Evolutionary conservation across 805 yeast genomes (phyloP).

Genomic region (Kazachstania africana): DNA sequence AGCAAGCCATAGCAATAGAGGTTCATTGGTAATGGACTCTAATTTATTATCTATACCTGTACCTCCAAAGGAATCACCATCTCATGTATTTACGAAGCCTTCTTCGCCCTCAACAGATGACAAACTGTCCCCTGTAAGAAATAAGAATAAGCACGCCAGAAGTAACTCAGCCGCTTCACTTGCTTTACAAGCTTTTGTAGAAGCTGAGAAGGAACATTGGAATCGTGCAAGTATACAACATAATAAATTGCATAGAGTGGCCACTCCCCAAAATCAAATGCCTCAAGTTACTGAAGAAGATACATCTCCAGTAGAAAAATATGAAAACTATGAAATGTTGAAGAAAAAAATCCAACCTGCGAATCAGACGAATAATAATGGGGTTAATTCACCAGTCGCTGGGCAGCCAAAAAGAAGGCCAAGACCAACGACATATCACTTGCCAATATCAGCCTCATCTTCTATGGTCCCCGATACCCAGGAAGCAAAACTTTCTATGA

Average conservation of each 20-base stretch:
- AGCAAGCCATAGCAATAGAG: slow-evolving; percentile 22
- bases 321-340: too few species aligned
- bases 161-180: slow-evolving; percentile 43
- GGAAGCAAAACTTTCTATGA: too few species aligned
- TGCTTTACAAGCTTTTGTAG: slow-evolving; percentile 61
- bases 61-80: slow-evolving; percentile 56
- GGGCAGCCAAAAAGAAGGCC: slow-evolving; percentile 59
- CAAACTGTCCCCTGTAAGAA: slow-evolving; percentile 3
- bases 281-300: too few species aligned
- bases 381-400: too few species aligned
- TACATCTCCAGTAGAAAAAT: too few species aligned
- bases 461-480: too few species aligned
- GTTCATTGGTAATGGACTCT: slow-evolving; percentile 21
- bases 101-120: slow-evolving; percentile 25
- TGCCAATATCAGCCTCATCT: slow-evolving; percentile 2
- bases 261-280: too few species aligned
- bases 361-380: too few species aligned
- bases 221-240: neutral
- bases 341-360: too few species aligned
- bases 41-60: slow-evolving; percentile 37
- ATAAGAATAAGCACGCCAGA: slow-evolving; percentile 20
- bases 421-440: slow-evolving; percentile 70
- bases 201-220: slow-evolving; percentile 33
- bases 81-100: slow-evolving; percentile 41
- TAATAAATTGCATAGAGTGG: too few species aligned